phyloP scores from a whole-genome alignment of 192 early-diverging fungal genomes.

The Umbelopsis vinacea region DNA sequence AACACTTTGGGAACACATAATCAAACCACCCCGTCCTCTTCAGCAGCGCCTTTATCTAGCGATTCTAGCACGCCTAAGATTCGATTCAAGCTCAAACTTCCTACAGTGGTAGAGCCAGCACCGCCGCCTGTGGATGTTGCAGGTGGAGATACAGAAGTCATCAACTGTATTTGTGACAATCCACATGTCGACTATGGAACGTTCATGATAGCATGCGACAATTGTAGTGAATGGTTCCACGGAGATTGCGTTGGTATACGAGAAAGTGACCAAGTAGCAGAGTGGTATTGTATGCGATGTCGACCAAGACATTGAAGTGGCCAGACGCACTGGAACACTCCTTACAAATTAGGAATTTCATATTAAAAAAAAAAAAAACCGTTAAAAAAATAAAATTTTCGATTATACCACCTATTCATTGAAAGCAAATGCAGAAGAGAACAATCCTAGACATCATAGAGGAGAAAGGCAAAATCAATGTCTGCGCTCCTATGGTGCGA shows the following conservation, averaged over 20 bases:
- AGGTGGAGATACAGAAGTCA: constrained; percentile 42
- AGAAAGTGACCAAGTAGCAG: constrained; percentile 44
- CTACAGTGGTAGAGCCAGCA: not conserved
- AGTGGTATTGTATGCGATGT: constrained; percentile 60
- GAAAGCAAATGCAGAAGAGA: constrained; percentile 9
- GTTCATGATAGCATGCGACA: constrained; percentile 70
- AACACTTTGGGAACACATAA: not conserved
- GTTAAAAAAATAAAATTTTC: not conserved
- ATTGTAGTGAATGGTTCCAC: constrained; percentile 67
- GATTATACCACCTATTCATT: not conserved
- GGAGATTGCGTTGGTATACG: constrained; percentile 57
- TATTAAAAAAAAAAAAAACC: not conserved
- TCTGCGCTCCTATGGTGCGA: constrained; percentile 96
- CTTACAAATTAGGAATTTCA: not conserved
- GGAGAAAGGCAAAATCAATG: constrained; percentile 67
- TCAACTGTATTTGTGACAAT: constrained; percentile 60
- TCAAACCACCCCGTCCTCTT: not conserved
- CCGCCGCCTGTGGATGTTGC: not conserved
- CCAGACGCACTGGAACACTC: not conserved
- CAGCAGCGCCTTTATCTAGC: constrained; percentile 3
- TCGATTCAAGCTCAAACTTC: constrained; percentile 40
- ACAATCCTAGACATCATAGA: constrained; percentile 54
- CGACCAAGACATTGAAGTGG: not conserved
- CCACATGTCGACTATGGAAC: constrained; percentile 62
- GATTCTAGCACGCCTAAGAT: constrained; percentile 40